phyloP scores from a whole-genome alignment of 2,329 filamentous ascomycete species.

The Colletotrichum truncatum region DNA sequence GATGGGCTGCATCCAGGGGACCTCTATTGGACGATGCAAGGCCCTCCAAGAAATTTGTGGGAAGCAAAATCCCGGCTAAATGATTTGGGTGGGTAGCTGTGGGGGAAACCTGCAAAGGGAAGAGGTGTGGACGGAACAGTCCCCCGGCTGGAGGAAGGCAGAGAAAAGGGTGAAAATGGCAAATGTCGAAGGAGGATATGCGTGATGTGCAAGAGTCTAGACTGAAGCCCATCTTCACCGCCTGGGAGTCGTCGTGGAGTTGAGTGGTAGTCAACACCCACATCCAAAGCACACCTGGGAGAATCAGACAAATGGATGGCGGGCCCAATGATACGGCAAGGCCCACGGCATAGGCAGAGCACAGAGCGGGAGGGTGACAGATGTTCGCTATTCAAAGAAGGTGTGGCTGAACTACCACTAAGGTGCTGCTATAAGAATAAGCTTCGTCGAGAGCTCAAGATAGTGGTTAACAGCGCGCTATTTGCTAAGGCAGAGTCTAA shows the following conservation, averaged over 20 bases:
- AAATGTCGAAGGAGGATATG: conserved; percentile 14
- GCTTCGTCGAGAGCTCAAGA: conserved; percentile 21
- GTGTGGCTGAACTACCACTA: conserved; percentile 12
- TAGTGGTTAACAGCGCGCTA: neutral
- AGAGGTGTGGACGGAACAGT: conserved; percentile 28
- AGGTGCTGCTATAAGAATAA: conserved; percentile 5
- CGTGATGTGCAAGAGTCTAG: conserved; percentile 21
- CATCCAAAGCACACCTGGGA: neutral
- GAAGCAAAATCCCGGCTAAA: conserved; percentile 24
- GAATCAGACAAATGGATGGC: neutral
- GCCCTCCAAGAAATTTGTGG: conserved; percentile 20
- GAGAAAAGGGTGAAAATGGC: conserved; percentile 7
- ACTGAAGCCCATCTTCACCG: conserved; percentile 23
- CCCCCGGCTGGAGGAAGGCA: conserved; percentile 7
- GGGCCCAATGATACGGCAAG: neutral
- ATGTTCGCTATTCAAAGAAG: conserved; percentile 6
- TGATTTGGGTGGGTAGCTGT: conserved; percentile 23
- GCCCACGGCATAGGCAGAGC: neutral
- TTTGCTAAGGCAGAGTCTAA: neutral
- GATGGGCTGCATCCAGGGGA: conserved; percentile 25
- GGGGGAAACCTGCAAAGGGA: neutral
- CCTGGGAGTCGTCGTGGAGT: neutral
- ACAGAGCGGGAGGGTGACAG: conserved; percentile 8
- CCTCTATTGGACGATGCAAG: conserved; percentile 24
- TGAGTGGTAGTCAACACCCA: conserved; percentile 4